phyloP scores from a whole-genome alignment of 352 stramenopile species.

The Achlya hypogyna region DNA sequence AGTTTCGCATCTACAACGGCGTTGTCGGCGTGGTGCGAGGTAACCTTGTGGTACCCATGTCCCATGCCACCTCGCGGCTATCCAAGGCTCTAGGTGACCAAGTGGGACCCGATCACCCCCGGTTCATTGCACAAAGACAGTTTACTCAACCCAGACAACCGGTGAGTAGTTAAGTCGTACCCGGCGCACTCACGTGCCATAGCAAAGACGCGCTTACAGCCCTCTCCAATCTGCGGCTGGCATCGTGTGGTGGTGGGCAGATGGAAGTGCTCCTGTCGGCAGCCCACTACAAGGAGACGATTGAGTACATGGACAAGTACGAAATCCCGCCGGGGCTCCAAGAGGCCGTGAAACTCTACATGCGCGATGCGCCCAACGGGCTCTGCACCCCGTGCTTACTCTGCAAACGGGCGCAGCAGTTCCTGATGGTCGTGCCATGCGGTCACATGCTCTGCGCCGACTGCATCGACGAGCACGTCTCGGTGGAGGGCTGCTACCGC shows the following conservation, averaged over 20 bases:
- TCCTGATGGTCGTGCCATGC: conserved; percentile 89
- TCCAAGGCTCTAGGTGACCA: conserved; percentile 31
- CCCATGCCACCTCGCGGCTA: not conserved
- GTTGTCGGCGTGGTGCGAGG: conserved; percentile 47
- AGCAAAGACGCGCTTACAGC: conserved; percentile 44
- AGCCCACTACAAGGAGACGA: conserved; percentile 41
- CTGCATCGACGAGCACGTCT: conserved; percentile 79
- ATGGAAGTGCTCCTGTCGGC: conserved; percentile 38
- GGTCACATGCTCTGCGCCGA: conserved; percentile 88
- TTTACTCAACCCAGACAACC: conserved; percentile 64
- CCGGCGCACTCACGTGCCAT: not conserved
- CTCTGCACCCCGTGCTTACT: conserved; percentile 51
- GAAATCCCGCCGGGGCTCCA: conserved; percentile 39
- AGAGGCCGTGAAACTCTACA: conserved; percentile 34
- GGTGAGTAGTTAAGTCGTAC: conserved; percentile 12
- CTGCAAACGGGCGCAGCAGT: conserved; percentile 77
- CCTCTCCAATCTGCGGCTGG: conserved; percentile 45
- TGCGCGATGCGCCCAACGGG: conserved; percentile 36
- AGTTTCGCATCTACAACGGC: conserved; percentile 67
- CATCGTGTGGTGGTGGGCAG: conserved; percentile 42
- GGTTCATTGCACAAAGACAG: conserved; percentile 55
- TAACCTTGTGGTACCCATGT: conserved; percentile 40
- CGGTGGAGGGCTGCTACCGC: conserved; percentile 28
- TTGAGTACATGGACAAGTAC: conserved; percentile 40
- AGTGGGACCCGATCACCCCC: conserved; percentile 55